Conservation (phyloP, 2,329 filamentous ascomycete species). For the Verticillium nubilum region DNA sequence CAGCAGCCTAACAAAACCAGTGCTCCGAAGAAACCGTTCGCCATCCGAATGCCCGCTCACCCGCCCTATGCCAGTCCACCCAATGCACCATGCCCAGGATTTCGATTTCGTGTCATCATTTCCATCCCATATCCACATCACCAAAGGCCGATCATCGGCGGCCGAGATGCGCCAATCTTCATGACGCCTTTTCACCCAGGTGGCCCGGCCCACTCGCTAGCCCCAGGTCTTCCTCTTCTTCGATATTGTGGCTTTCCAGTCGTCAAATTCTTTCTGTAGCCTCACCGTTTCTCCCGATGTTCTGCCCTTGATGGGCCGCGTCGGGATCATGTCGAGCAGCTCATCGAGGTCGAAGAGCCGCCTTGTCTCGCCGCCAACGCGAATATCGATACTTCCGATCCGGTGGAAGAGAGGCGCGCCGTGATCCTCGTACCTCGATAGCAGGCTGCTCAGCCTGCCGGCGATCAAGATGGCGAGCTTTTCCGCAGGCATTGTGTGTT, state of each 20-base stretch:
- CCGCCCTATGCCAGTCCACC: background rate
- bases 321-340: conserved; percentile 9
- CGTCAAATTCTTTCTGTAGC: conserved; percentile 9
- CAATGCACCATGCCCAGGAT: conserved; percentile 5
- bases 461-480: conserved; percentile 14
- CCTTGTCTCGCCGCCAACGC: conserved; percentile 10
- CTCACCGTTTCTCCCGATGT: conserved; percentile 7
- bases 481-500: conserved; percentile 10
- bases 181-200: conserved; percentile 1
- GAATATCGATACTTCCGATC: conserved; percentile 11
- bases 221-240: background rate
- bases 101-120: conserved; percentile 7
- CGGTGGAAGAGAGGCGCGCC: conserved; percentile 10
- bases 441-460: conserved; percentile 8
- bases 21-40: background rate
- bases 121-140: background rate
- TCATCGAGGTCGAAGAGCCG: conserved; percentile 12
- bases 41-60: background rate
- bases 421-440: conserved; percentile 11
- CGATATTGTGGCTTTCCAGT: conserved; percentile 8
- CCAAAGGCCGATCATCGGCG: background rate
- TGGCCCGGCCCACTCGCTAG: background rate
- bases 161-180: background rate
- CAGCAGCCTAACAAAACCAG: background rate
- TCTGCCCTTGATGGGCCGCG: conserved; percentile 9